These are phyloP conservation scores for Metschnikowia proteae DNA, from an alignment of 805 yeast species.

Conservation along the genomic window DNA sequence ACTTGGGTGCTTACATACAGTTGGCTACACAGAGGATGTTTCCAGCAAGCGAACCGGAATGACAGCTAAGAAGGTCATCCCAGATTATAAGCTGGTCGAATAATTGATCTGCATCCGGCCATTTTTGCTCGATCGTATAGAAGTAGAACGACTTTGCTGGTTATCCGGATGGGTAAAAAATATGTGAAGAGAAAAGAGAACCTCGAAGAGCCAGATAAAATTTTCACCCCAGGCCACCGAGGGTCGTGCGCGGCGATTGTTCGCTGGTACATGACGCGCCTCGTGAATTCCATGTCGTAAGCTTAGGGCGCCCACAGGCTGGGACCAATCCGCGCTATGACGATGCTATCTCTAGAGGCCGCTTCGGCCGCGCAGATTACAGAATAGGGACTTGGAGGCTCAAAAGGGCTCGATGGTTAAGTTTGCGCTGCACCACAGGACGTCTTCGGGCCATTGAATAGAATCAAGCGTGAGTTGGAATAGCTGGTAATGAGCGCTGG, in stretches of 20 bases:
- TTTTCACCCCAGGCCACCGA: background rate
- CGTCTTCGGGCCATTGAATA: too few species aligned
- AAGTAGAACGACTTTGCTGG: slow-evolving; percentile 41
- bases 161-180: slow-evolving; percentile 36
- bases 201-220: background rate
- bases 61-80: slow-evolving; percentile 14
- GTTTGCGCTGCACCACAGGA: too few species aligned
- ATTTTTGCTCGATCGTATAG: slow-evolving; percentile 46
- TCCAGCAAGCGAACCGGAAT: slow-evolving; percentile 45
- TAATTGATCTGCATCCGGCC: slow-evolving; percentile 44
- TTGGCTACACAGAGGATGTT: slow-evolving; percentile 20
- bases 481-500: too few species aligned
- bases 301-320: background rate
- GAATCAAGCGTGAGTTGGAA: too few species aligned
- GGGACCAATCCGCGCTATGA: background rate
- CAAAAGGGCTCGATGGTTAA: too few species aligned
- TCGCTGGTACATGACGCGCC: background rate
- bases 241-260: slow-evolving; percentile 9
- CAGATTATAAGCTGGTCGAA: slow-evolving; percentile 36
- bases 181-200: slow-evolving; percentile 16
- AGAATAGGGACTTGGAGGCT: background rate
- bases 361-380: background rate
- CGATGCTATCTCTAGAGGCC: background rate
- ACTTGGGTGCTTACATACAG: background rate
- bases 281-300: background rate